These are phyloP conservation scores for Bidens hawaiensis DNA, from an alignment of 140 eudicot genomes.

Conservation along the genomic window DNA sequence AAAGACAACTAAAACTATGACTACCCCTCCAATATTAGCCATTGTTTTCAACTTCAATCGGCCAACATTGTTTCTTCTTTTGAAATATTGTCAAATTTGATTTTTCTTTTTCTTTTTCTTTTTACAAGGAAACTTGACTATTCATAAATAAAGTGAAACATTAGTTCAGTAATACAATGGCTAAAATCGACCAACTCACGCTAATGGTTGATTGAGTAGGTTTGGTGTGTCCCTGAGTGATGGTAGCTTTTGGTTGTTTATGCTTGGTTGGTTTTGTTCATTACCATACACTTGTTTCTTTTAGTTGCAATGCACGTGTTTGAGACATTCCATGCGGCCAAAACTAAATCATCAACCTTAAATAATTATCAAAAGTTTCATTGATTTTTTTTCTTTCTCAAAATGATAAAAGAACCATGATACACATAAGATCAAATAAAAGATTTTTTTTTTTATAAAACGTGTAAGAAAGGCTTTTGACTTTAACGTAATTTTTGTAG, in stretches of 20 bases:
- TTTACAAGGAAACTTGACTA: neutral
- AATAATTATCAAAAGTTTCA: neutral
- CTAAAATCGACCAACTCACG: neutral
- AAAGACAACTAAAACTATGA: no score
- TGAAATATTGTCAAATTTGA: no score
- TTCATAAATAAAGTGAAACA: neutral
- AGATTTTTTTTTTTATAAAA: no score
- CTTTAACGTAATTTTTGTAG: no score
- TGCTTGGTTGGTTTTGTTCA: constrained; percentile 21
- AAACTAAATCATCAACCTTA: neutral
- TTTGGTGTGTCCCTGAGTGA: constrained; percentile 13
- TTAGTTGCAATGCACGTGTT: neutral
- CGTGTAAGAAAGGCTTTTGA: no score
- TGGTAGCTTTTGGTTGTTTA: constrained; percentile 17
- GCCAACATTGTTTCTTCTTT: no score
- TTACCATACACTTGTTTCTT: constrained; percentile 14
- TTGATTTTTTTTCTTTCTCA: neutral
- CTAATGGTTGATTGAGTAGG: neutral
- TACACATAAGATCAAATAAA: no score
- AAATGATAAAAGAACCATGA: neutral
- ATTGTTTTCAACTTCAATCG: no score
- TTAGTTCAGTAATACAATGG: neutral
- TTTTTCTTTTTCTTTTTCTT: no score
- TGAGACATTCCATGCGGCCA: constrained; percentile 1
- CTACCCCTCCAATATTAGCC: no score